These are phyloP conservation scores for Amaranthus tricolor DNA, from an alignment of 179 eudicot species.

Conservation along the genomic window DNA sequence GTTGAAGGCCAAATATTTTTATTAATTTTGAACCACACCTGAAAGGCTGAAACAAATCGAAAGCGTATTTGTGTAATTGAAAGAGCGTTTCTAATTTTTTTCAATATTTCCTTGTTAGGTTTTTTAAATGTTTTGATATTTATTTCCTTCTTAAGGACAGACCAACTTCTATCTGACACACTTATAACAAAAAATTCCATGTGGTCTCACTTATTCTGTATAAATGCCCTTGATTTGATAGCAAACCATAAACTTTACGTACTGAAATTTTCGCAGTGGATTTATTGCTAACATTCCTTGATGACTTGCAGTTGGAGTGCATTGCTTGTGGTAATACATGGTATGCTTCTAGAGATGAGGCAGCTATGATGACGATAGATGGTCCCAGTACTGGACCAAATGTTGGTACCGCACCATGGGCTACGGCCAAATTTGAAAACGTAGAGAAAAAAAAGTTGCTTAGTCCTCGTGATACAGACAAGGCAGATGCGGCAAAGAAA, in stretches of 20 bases:
- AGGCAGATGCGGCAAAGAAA: slow-evolving; percentile 45
- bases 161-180: neutral
- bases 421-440: slow-evolving; percentile 83
- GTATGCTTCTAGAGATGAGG: slow-evolving; percentile 89
- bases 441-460: slow-evolving; percentile 70
- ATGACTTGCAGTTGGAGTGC: slow-evolving; percentile 69
- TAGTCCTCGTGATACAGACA: slow-evolving; percentile 68
- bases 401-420: slow-evolving; percentile 81
- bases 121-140: neutral
- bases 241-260: neutral
- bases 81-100: neutral
- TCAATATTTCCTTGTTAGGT: neutral
- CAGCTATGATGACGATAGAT: slow-evolving; percentile 63
- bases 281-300: slow-evolving; percentile 5
- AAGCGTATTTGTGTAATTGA: neutral
- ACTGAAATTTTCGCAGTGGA: neutral
- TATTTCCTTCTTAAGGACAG: neutral
- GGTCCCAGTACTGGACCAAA: slow-evolving; percentile 52
- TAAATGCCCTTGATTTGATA: neutral
- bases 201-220: neutral
- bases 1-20: neutral
- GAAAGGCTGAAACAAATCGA: neutral
- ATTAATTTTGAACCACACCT: neutral
- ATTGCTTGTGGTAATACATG: slow-evolving; percentile 70
- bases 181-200: neutral